These are phyloP conservation scores for Pyrus betulifolia DNA, from an alignment of 306 rosid genomes.

Conservation along the genomic window DNA sequence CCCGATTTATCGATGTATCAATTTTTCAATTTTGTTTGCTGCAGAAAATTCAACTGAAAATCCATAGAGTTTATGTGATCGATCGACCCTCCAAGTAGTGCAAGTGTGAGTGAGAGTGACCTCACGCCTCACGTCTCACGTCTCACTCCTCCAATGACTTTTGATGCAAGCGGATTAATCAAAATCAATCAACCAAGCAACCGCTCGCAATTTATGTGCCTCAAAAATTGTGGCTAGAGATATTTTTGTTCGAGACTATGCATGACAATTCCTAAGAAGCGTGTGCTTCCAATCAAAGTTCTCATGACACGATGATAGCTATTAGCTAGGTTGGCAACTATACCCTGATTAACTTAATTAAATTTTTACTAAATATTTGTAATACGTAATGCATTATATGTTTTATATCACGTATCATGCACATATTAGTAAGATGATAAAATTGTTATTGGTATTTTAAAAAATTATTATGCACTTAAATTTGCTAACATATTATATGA, in stretches of 20 bases:
- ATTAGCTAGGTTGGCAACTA: too few relatives aligned
- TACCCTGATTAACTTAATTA: too few relatives aligned
- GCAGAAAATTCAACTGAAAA: not conserved
- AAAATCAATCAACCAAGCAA: not conserved
- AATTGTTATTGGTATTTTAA: too few relatives aligned
- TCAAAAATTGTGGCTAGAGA: not conserved
- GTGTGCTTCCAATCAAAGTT: too few relatives aligned
- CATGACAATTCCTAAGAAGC: too few relatives aligned
- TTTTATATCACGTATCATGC: too few relatives aligned
- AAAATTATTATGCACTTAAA: too few relatives aligned
- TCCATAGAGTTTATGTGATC: not conserved
- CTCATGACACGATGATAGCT: too few relatives aligned
- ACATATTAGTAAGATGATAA: too few relatives aligned
- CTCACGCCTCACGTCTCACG: too few relatives aligned
- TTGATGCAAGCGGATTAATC: not conserved
- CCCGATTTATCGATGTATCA: not conserved
- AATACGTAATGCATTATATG: too few relatives aligned
- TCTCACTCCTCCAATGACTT: not conserved
- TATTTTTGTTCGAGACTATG: not conserved
- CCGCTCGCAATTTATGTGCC: not conserved
- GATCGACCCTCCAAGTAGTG: not conserved
- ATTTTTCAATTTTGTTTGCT: not conserved
- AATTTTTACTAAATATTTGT: not conserved
- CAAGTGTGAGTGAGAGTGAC: not conserved
- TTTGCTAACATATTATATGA: too few relatives aligned